phyloP scores from a whole-genome alignment of 2,329 filamentous ascomycete species.

The Cladosporium austrohemisphaericum region DNA sequence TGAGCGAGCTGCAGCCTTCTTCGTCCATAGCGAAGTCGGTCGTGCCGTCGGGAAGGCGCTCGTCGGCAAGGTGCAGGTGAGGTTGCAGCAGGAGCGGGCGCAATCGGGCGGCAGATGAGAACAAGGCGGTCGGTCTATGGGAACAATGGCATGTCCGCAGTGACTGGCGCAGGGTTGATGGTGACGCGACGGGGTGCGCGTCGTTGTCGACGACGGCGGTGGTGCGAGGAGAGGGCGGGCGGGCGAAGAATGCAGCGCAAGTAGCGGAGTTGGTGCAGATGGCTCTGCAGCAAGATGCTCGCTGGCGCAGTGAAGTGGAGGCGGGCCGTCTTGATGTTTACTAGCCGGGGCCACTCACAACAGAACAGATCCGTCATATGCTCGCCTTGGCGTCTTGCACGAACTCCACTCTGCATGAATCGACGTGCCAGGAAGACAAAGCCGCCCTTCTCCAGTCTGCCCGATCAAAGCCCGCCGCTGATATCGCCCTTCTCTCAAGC shows the following conservation, averaged over 20 bases:
- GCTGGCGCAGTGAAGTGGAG: neutral
- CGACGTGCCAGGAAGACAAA: too few relatives aligned
- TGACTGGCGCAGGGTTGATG: slow-evolving; percentile 9
- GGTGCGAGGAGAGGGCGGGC: neutral
- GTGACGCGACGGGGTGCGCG: slow-evolving; percentile 11
- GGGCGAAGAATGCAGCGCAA: neutral
- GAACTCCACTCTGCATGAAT: too few relatives aligned
- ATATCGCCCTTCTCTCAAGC: too few relatives aligned
- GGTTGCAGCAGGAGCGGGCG: slow-evolving; percentile 1
- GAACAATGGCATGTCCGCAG: slow-evolving; percentile 10
- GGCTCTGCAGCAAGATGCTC: too few relatives aligned
- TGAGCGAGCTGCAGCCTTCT: slow-evolving; percentile 20
- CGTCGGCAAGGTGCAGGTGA: slow-evolving; percentile 16
- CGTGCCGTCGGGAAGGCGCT: neutral
- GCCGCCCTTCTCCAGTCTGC: too few relatives aligned
- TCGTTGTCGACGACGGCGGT: slow-evolving; percentile 2
- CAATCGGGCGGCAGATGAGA: slow-evolving; percentile 4
- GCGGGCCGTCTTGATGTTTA: too few relatives aligned
- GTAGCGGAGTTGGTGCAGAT: too few relatives aligned
- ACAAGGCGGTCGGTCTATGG: slow-evolving; percentile 7
- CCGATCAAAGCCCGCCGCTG: too few relatives aligned
- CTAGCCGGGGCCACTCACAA: too few relatives aligned
- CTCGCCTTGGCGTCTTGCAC: too few relatives aligned
- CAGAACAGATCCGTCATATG: too few relatives aligned
- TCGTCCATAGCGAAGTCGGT: slow-evolving; percentile 18